A percentile compares a stretch with the other conserved stretches of the same genome.
Evolutionary conservation across 75 land plant species (phyloP).

Genomic region (Azolla pinnata): DNA sequence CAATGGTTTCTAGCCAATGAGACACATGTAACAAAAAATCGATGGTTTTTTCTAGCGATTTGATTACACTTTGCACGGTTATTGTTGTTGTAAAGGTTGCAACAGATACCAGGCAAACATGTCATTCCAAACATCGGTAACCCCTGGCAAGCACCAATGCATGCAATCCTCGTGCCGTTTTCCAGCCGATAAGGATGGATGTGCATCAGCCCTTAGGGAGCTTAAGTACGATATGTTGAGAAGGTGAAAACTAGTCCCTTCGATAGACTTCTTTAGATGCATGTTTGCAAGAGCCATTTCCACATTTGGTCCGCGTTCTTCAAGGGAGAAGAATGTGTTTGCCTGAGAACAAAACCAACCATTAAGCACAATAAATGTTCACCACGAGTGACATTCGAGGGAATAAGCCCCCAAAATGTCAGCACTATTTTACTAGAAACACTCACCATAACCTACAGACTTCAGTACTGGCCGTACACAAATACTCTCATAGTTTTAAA

Average conservation of each 20-base stretch:
- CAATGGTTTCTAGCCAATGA: no score
- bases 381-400: no score
- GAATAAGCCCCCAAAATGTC: no score
- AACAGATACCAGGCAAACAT: constrained; percentile 32
- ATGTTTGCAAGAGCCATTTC: constrained; percentile 53
- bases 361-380: no score
- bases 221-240: constrained; percentile 66
- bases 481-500: no score
- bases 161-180: constrained; percentile 91
- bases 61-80: no score
- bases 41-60: no score
- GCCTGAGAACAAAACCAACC: no score
- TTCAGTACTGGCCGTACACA: not conserved
- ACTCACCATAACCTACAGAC: not conserved
- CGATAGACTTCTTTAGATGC: constrained; percentile 44
- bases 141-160: constrained; percentile 92
- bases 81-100: not conserved
- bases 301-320: constrained; percentile 51
- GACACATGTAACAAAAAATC: no score
- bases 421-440: no score
- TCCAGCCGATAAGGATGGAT: constrained; percentile 63
- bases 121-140: constrained; percentile 89
- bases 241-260: constrained; percentile 42
- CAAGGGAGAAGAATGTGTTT: constrained; percentile 42
- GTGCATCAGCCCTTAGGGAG: constrained; percentile 84